A percentile compares a stretch with the other conserved stretches of the same genome.
Evolutionary conservation across 306 rosid genomes (phyloP).

Genomic region (Trifolium subterraneum): DNA sequence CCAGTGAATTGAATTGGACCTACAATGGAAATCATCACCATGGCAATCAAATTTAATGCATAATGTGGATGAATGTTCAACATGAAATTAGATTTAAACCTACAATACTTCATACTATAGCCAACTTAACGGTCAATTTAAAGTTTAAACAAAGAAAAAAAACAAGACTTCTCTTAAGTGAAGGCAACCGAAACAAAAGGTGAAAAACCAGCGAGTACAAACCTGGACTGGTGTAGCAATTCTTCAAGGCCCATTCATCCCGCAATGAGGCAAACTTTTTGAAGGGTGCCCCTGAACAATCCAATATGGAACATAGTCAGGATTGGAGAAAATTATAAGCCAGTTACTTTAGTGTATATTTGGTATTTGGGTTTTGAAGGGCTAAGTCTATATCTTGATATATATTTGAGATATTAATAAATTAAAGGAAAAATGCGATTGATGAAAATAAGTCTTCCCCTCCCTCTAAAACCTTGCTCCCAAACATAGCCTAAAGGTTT

Average conservation of each 20-base stretch:
- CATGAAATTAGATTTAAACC: conserved; percentile 8
- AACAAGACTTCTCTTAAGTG: not conserved
- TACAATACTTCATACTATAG: not conserved
- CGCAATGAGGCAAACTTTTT: conserved; percentile 86
- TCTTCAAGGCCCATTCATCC: conserved; percentile 89
- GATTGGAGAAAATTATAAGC: conserved; percentile 15
- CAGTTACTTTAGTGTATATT: not conserved
- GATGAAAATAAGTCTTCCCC: not conserved
- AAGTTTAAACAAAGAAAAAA: conserved; percentile 3
- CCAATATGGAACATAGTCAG: conserved; percentile 31
- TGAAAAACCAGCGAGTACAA: conserved; percentile 17
- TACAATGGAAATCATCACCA: conserved; percentile 42
- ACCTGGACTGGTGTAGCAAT: conserved; percentile 95
- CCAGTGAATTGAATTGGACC: conserved; percentile 95
- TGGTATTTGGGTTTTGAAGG: no score
- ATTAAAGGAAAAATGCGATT: no score
- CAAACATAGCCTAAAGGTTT: not conserved
- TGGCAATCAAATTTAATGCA: conserved; percentile 2
- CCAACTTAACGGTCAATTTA: conserved; percentile 3
- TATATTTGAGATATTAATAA: not conserved
- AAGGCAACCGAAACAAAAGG: not conserved
- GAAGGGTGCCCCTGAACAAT: conserved; percentile 89
- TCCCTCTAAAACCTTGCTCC: not conserved
- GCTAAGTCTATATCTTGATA: no score
- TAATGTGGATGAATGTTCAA: conserved; percentile 5